These are phyloP conservation scores for Dictyostelium firmibasis DNA, from an alignment of 78 protist genomes.

Conservation along the genomic window DNA sequence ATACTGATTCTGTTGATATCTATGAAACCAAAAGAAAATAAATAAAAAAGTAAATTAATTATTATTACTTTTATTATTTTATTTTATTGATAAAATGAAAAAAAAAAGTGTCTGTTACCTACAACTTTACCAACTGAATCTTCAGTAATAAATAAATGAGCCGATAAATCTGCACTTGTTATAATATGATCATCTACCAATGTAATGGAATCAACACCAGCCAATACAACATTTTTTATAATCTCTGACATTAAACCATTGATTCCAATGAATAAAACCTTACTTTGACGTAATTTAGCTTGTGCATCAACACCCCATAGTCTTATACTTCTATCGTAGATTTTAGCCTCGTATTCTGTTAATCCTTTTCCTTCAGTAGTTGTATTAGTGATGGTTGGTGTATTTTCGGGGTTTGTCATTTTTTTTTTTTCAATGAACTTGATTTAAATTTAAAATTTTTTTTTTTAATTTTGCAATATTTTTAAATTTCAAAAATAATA, in stretches of 20 bases:
- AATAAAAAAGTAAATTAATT: background rate
- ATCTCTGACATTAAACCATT: slow-evolving; percentile 92
- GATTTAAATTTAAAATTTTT: too few relatives aligned
- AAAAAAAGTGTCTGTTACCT: background rate
- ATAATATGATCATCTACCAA: slow-evolving; percentile 83
- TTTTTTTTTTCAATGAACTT: background rate
- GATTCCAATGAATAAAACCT: slow-evolving; percentile 92
- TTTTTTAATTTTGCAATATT: background rate
- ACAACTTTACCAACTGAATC: slow-evolving; percentile 67
- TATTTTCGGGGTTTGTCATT: background rate
- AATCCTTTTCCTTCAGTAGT: background rate
- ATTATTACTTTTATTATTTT: background rate
- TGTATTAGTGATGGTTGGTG: background rate
- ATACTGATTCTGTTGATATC: slow-evolving; percentile 75
- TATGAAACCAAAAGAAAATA: background rate
- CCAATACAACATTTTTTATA: slow-evolving; percentile 95
- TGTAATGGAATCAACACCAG: slow-evolving; percentile 93
- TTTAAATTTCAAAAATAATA: background rate
- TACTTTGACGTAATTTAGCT: slow-evolving; percentile 49
- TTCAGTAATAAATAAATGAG: slow-evolving; percentile 56
- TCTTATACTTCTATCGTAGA: slow-evolving; percentile 86
- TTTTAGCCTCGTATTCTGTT: slow-evolving; percentile 78
- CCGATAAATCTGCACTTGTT: slow-evolving; percentile 63
- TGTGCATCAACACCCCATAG: slow-evolving; percentile 90
- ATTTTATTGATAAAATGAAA: too few relatives aligned